Evolutionary conservation across 345 rosid genomes (phyloP).

Genomic region (Euphorbia lathyris): DNA sequence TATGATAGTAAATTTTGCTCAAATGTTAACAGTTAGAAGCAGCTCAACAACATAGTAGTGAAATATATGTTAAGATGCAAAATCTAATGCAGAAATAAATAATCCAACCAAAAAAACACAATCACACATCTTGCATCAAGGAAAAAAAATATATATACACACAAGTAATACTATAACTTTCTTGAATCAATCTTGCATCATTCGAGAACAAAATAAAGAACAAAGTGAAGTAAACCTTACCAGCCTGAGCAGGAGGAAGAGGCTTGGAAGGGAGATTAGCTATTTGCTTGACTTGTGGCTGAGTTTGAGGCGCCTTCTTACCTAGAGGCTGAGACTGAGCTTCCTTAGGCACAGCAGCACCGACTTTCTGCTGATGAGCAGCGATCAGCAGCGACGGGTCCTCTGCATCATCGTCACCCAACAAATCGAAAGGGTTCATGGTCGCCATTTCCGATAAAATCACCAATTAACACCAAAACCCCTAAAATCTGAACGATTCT

Average conservation of each 20-base stretch:
- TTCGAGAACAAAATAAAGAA: not conserved
- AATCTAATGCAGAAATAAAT: too few relatives aligned
- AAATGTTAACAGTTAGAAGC: too few relatives aligned
- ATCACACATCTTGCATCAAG: too few relatives aligned
- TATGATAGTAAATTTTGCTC: too few relatives aligned
- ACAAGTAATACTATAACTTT: not conserved
- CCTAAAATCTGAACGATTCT: not conserved
- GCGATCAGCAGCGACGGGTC: slow-evolving; percentile 23
- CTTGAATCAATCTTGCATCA: not conserved
- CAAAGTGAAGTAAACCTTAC: slow-evolving; percentile 1
- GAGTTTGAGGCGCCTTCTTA: slow-evolving; percentile 12
- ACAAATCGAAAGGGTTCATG: slow-evolving; percentile 27
- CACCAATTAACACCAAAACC: not conserved
- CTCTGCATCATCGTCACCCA: slow-evolving; percentile 26
- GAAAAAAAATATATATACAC: not conserved
- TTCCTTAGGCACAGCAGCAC: slow-evolving; percentile 17
- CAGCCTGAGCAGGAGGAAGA: slow-evolving; percentile 28
- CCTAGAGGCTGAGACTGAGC: slow-evolving; percentile 17
- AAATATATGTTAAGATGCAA: too few relatives aligned
- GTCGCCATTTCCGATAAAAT: slow-evolving; percentile 20
- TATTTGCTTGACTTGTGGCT: slow-evolving; percentile 10
- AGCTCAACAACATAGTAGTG: too few relatives aligned
- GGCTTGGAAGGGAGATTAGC: slow-evolving; percentile 32
- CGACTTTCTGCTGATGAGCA: slow-evolving; percentile 10
- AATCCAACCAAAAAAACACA: not conserved